Evolutionary conservation across 805 yeast species (phyloP).

Genomic region (Blastobotrys parvus): DNA sequence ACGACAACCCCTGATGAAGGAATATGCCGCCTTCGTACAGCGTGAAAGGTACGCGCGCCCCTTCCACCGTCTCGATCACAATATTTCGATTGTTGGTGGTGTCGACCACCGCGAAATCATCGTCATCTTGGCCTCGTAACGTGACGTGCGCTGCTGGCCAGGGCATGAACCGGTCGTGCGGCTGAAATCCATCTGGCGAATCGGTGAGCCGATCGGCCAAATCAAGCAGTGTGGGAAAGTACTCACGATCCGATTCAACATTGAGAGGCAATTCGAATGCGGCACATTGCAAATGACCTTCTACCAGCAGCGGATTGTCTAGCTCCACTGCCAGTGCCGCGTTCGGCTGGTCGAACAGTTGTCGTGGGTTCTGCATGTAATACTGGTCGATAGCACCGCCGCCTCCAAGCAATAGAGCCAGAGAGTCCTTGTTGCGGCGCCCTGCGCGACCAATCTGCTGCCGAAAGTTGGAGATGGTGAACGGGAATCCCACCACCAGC

Average conservation of each 20-base stretch:
- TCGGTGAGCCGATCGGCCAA: slow-evolving; percentile 4
- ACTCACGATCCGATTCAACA: slow-evolving; percentile 28
- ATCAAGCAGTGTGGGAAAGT: background rate
- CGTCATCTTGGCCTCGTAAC: slow-evolving; percentile 70
- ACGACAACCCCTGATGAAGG: slow-evolving; percentile 88
- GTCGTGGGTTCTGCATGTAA: slow-evolving; percentile 62
- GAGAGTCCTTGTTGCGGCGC: slow-evolving; percentile 67
- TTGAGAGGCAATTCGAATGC: slow-evolving; percentile 74
- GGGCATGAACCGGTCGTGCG: slow-evolving; percentile 56
- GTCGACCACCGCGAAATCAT: slow-evolving; percentile 87
- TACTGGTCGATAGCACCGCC: slow-evolving; percentile 76
- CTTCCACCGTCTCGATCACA: slow-evolving; percentile 84
- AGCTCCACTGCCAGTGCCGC: slow-evolving; percentile 55
- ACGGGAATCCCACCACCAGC: slow-evolving; percentile 86
- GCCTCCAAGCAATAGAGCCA: slow-evolving; percentile 79
- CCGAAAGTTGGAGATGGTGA: slow-evolving; percentile 75
- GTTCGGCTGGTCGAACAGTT: slow-evolving; percentile 40
- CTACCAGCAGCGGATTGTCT: slow-evolving; percentile 55
- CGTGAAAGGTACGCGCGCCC: slow-evolving; percentile 81
- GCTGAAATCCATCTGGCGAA: slow-evolving; percentile 34
- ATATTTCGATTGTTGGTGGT: slow-evolving; percentile 62
- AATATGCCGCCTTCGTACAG: slow-evolving; percentile 89
- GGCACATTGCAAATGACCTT: slow-evolving; percentile 89
- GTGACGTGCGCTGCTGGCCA: slow-evolving; percentile 75
- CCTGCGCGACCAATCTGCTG: slow-evolving; percentile 99